Conservation (phyloP, 2,329 filamentous ascomycete species). For the Diaporthe aspalathi region DNA sequence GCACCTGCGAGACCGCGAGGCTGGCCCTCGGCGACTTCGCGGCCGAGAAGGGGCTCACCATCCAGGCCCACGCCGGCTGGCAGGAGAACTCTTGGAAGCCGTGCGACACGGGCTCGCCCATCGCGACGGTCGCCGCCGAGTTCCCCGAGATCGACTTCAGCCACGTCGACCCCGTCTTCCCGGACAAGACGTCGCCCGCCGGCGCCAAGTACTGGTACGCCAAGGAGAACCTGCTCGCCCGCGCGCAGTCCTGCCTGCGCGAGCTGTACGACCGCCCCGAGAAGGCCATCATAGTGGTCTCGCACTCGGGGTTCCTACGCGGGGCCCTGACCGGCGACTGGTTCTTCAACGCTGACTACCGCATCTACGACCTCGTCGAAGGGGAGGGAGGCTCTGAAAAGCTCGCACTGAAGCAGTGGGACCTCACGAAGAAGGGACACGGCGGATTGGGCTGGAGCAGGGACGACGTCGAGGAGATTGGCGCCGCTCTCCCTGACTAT, state of each 20-base stretch:
- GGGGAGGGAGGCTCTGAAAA: conserved; percentile 42
- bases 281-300: conserved; percentile 72
- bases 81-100: conserved; percentile 69
- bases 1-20: conserved; percentile 73
- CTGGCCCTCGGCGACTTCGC: conserved; percentile 67
- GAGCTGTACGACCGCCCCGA: conserved; percentile 66
- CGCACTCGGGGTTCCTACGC: conserved; percentile 73
- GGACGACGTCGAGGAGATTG: conserved; percentile 48
- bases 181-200: conserved; percentile 67
- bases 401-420: conserved; percentile 58
- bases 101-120: conserved; percentile 70
- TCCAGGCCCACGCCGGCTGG: conserved; percentile 71
- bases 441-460: conserved; percentile 64
- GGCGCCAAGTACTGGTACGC: conserved; percentile 64
- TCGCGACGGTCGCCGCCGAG: conserved; percentile 55
- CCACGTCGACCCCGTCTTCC: conserved; percentile 68
- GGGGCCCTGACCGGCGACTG: conserved; percentile 64
- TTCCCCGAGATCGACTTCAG: conserved; percentile 70
- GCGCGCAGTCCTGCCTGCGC: conserved; percentile 63
- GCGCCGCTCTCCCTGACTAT: conserved; percentile 44
- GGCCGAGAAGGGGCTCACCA: conserved; percentile 62
- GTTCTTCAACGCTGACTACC: conserved; percentile 73
- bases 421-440: conserved; percentile 57
- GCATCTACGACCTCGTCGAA: conserved; percentile 67
- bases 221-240: conserved; percentile 62